A percentile compares a stretch with the other conserved stretches of the same genome.
phyloP scores from a whole-genome alignment of 495 filamentous ascomycete genomes.

The Podospora appendiculata region DNA sequence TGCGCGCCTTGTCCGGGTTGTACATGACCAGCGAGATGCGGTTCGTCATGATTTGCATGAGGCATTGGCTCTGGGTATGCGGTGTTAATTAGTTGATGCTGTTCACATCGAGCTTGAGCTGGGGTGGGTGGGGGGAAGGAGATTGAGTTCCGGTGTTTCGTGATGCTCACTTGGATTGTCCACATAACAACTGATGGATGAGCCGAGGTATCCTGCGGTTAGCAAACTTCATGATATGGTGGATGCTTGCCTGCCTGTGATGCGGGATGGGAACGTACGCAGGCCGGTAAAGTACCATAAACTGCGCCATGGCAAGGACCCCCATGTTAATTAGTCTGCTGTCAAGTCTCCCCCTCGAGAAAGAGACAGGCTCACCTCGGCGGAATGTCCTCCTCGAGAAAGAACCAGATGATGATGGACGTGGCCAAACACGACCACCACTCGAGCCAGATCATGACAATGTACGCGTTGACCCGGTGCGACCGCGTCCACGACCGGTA shows the following conservation, averaged over 20 bases:
- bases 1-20: slow-evolving; percentile 16
- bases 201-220: no score
- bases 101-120: neutral
- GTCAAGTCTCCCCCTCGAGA: neutral
- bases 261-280: slow-evolving; percentile 6
- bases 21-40: slow-evolving; percentile 35
- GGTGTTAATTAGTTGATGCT: neutral
- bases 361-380: slow-evolving; percentile 12
- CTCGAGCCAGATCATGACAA: slow-evolving; percentile 26
- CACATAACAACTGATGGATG: slow-evolving; percentile 17
- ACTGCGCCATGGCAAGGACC: neutral
- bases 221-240: no score
- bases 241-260: no score
- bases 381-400: slow-evolving; percentile 9
- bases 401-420: slow-evolving; percentile 19
- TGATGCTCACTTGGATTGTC: slow-evolving; percentile 16
- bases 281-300: slow-evolving; percentile 16
- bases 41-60: slow-evolving; percentile 44
- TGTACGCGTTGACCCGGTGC: slow-evolving; percentile 12
- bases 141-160: no score
- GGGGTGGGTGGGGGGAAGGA: neutral
- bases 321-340: neutral
- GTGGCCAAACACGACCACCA: slow-evolving; percentile 8
- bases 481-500: slow-evolving; percentile 9
- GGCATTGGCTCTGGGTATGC: slow-evolving; percentile 27